A percentile compares a stretch with the other conserved stretches of the same genome.
Evolutionary conservation across 441 rosid genomes (phyloP).

Genomic region (Sinapis alba): DNA sequence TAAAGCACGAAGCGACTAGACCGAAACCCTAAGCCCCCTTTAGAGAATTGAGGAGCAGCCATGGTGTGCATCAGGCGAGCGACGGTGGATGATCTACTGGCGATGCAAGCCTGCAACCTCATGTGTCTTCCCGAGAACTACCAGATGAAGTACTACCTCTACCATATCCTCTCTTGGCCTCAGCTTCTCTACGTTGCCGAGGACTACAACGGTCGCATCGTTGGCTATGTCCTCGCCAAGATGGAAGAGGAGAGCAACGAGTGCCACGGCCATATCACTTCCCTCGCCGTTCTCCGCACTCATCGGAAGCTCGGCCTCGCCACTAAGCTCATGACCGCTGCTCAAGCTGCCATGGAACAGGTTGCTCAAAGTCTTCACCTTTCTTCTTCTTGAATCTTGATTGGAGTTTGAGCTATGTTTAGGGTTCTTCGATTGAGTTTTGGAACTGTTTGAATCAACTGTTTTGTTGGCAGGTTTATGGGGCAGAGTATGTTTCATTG

Average conservation of each 20-base stretch:
- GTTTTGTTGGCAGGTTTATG: conserved; percentile 64
- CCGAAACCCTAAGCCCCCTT: conserved; percentile 37
- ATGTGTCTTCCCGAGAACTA: conserved; percentile 94
- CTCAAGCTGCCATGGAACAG: conserved; percentile 98
- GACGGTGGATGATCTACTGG: conserved; percentile 90
- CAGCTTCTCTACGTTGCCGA: conserved; percentile 98
- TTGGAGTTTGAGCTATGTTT: too few relatives aligned
- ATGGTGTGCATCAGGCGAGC: conserved; percentile 99
- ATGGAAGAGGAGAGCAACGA: conserved; percentile 97
- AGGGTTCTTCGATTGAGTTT: too few relatives aligned
- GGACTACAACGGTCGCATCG: conserved; percentile 94
- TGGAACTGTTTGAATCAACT: too few relatives aligned
- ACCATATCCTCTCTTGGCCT: conserved; percentile 98
- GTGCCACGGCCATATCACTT: conserved; percentile 98
- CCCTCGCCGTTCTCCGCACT: conserved; percentile 97
- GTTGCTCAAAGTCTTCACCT: conserved; percentile 35
- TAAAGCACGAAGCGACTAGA: neutral
- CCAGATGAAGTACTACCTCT: conserved; percentile 98
- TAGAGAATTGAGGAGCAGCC: conserved; percentile 18
- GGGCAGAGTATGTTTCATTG: conserved; percentile 89
- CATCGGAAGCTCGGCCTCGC: conserved; percentile 96
- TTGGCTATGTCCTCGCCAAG: conserved; percentile 95
- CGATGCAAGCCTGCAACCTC: conserved; percentile 97
- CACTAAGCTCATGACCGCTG: conserved; percentile 98
- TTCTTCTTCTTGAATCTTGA: too few relatives aligned